Conservation (phyloP, 169 alveolate genomes). For the Cryptosporidium bovis region DNA sequence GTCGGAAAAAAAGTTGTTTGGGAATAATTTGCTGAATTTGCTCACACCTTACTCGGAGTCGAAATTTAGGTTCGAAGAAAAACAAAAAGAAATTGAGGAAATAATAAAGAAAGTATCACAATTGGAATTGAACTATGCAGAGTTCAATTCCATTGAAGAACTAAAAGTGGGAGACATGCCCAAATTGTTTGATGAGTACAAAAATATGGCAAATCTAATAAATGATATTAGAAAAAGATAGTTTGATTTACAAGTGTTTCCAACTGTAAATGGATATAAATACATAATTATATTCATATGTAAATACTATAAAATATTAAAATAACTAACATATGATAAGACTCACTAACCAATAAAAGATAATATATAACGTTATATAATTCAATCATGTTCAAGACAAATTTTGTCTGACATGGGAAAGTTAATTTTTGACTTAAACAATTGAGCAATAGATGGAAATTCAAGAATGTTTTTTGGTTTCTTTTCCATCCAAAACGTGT, state of each 20-base stretch:
- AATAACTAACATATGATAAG: no score
- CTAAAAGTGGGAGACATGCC: constrained; percentile 47
- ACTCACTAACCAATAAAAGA: no score
- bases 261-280: no score
- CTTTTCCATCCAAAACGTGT: constrained; percentile 71
- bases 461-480: constrained; percentile 76
- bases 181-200: constrained; percentile 25
- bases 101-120: constrained; percentile 6
- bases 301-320: no score
- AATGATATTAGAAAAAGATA: constrained; percentile 7
- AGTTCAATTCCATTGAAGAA: constrained; percentile 4
- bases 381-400: constrained; percentile 8
- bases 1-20: constrained; percentile 45
- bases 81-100: constrained; percentile 28
- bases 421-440: constrained; percentile 26
- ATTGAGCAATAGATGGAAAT: constrained; percentile 76
- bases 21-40: constrained; percentile 17
- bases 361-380: neutral
- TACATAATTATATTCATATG: no score
- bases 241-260: neutral
- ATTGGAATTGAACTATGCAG: neutral
- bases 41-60: constrained; percentile 37
- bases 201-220: constrained; percentile 1
- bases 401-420: constrained; percentile 72
- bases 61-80: constrained; percentile 18